Conservation (phyloP, 257 asterid genomes). For the Solanum piurae region DNA sequence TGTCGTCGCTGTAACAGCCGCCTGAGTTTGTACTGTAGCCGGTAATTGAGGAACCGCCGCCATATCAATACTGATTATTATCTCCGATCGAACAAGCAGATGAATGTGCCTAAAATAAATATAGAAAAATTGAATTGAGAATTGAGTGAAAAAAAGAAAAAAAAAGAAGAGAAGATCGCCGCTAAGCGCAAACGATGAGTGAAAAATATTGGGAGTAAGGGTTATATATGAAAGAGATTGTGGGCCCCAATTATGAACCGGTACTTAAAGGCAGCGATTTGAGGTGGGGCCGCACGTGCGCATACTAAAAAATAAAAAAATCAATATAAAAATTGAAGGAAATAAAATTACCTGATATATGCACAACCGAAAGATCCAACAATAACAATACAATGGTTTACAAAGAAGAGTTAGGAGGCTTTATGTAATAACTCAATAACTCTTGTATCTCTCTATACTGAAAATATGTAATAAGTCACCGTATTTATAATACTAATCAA, state of each 20-base stretch:
- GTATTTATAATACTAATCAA: too few species aligned
- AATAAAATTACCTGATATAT: not conserved
- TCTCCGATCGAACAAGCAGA: not conserved
- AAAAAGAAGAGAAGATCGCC: not conserved
- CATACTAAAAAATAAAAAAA: not conserved
- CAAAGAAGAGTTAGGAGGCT: not conserved
- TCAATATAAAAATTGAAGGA: not conserved
- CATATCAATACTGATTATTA: not conserved
- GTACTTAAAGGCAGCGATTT: not conserved
- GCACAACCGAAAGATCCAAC: accelerated
- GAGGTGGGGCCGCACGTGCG: not conserved
- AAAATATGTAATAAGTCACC: too few species aligned
- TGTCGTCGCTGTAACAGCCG: not conserved
- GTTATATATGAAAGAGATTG: not conserved
- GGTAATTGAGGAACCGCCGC: slow-evolving; percentile 18
- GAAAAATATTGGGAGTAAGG: not conserved
- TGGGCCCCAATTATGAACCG: not conserved
- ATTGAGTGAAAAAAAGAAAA: not conserved
- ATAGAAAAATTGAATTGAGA: not conserved
- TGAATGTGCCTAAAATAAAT: not conserved
- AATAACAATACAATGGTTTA: too few species aligned
- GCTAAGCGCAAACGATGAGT: not conserved
- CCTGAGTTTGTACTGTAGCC: slow-evolving; percentile 17
- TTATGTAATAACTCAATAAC: too few species aligned
- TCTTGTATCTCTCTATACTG: not conserved